Percentiles rank a stretch among this genome's conserved stretches.
Evolutionary conservation across 805 yeast genomes (phyloP).

Genomic region (Candida michaelii): DNA sequence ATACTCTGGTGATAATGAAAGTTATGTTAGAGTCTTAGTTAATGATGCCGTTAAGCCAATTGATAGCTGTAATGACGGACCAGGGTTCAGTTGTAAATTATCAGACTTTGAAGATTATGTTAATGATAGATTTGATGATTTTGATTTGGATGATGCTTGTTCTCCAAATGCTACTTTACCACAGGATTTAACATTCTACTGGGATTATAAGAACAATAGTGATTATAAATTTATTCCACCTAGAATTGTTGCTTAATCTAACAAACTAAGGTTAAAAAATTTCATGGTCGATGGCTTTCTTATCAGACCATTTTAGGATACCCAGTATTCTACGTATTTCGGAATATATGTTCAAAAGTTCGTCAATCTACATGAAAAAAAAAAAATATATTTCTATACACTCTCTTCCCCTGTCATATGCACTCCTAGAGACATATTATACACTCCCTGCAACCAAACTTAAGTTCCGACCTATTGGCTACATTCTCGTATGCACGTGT

Average conservation of each 20-base stretch:
- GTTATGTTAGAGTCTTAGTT: slow-evolving; percentile 37
- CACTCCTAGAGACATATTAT: too few relatives aligned
- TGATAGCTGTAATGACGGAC: slow-evolving; percentile 34
- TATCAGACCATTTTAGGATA: too few relatives aligned
- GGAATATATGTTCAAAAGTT: not conserved
- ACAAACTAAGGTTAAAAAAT: too few relatives aligned
- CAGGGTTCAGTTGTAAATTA: slow-evolving; percentile 44
- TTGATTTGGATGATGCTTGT: slow-evolving; percentile 30
- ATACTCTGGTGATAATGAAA: slow-evolving; percentile 22
- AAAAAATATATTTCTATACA: too few relatives aligned
- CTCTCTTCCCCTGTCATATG: too few relatives aligned
- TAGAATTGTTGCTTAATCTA: slow-evolving; percentile 14
- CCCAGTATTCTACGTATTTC: not conserved
- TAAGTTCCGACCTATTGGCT: too few relatives aligned
- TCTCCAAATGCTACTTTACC: slow-evolving; percentile 22
- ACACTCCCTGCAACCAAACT: too few relatives aligned
- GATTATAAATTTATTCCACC: slow-evolving; percentile 16
- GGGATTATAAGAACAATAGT: slow-evolving; percentile 33
- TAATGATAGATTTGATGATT: slow-evolving; percentile 25
- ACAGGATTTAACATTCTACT: slow-evolving; percentile 35
- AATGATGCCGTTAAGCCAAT: slow-evolving; percentile 43
- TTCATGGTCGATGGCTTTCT: too few relatives aligned
- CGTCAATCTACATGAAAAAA: too few relatives aligned
- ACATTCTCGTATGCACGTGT: too few relatives aligned
- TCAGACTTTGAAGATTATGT: slow-evolving; percentile 32